Evolutionary conservation across 441 rosid species (phyloP).

Genomic region (Bocquillonia castaneifolia): DNA sequence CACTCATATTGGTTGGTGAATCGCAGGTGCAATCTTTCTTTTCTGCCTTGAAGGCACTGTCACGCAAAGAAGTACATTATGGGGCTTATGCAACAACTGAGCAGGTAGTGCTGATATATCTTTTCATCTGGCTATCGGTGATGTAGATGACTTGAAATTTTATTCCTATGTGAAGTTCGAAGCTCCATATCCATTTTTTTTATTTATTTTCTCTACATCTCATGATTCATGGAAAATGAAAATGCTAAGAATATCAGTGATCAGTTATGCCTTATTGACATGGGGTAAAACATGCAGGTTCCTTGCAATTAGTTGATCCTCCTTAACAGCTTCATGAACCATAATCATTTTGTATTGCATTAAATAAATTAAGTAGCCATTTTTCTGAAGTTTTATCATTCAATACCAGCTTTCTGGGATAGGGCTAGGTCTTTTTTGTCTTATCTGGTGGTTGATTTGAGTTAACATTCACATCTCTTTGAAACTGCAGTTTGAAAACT

Average conservation of each 20-base stretch:
- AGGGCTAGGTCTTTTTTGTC: neutral
- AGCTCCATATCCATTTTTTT: neutral
- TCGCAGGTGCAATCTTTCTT: slow-evolving; percentile 69
- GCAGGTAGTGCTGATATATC: slow-evolving; percentile 44
- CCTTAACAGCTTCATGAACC: neutral
- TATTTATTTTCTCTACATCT: neutral
- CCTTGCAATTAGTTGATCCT: neutral
- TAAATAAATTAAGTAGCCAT: neutral
- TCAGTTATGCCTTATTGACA: neutral
- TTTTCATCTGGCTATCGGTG: slow-evolving; percentile 1
- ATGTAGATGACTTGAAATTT: neutral
- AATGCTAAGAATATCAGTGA: neutral
- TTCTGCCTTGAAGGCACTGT: slow-evolving; percentile 64
- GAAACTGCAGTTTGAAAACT: neutral
- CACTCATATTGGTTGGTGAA: slow-evolving; percentile 8
- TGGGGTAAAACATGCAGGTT: neutral
- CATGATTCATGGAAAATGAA: neutral
- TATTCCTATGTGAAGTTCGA: neutral
- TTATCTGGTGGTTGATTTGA: neutral
- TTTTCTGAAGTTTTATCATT: neutral
- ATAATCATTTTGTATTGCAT: neutral
- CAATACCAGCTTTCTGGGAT: neutral
- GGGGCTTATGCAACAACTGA: slow-evolving; percentile 75
- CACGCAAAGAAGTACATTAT: slow-evolving; percentile 65
- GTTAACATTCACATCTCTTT: neutral